phyloP scores from a whole-genome alignment of 108 stramenopile genomes.

The Schizochytrium sp. region DNA sequence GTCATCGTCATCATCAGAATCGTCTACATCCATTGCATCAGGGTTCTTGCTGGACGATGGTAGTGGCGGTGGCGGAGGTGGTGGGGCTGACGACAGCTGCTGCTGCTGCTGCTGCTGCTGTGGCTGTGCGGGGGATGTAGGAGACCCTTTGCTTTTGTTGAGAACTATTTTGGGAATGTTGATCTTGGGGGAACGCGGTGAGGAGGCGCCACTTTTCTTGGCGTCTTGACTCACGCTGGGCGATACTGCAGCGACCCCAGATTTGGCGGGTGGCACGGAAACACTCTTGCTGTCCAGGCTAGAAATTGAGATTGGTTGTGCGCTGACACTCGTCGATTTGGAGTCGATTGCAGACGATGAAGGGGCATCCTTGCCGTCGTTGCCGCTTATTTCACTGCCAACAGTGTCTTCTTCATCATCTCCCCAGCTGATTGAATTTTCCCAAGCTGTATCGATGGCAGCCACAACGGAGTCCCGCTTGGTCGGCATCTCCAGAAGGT shows the following conservation, averaged over 20 bases:
- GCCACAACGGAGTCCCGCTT: neutral
- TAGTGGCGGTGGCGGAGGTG: neutral
- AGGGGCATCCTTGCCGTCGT: too few relatives aligned
- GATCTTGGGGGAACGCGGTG: too few relatives aligned
- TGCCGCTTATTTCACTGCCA: too few relatives aligned
- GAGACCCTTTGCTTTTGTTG: neutral
- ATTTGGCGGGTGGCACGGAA: too few relatives aligned
- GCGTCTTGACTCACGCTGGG: too few relatives aligned
- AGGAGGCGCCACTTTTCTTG: too few relatives aligned
- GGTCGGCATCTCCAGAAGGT: neutral
- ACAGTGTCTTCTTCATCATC: neutral
- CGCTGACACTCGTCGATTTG: too few relatives aligned
- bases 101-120: neutral
- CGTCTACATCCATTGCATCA: neutral
- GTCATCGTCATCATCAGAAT: neutral
- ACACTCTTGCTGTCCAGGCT: too few relatives aligned
- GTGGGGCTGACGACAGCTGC: neutral
- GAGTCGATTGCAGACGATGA: too few relatives aligned
- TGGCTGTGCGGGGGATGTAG: neutral
- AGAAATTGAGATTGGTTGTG: too few relatives aligned
- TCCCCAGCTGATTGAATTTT: neutral
- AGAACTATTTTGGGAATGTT: neutral
- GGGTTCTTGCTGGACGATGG: neutral
- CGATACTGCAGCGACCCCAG: too few relatives aligned
- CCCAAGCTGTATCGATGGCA: neutral